Conservation (phyloP, 2,329 filamentous ascomycete genomes). For the Fusarium protoensiforme region DNA sequence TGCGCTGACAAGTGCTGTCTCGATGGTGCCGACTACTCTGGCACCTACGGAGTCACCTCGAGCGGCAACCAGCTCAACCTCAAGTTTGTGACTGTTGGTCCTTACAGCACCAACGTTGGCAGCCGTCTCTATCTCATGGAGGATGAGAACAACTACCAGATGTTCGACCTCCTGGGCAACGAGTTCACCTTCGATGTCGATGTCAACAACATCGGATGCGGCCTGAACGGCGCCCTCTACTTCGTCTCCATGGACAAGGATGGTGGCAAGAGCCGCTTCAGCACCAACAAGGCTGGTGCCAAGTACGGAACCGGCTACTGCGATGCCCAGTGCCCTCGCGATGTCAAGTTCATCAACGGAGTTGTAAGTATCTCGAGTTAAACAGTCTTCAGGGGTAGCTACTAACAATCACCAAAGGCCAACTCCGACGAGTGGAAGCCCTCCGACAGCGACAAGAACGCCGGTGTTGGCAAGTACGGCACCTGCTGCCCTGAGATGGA, state of each 20-base stretch:
- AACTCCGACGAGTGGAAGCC: constrained; percentile 64
- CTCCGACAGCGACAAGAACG: constrained; percentile 64
- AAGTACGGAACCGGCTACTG: constrained; percentile 70
- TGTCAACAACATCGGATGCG: constrained; percentile 74
- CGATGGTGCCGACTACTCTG: constrained; percentile 63
- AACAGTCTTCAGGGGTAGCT: not conserved
- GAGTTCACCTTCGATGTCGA: constrained; percentile 81
- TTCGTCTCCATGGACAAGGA: constrained; percentile 71
- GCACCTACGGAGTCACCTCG: constrained; percentile 65
- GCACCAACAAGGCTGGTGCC: constrained; percentile 63
- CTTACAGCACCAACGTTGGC: constrained; percentile 59
- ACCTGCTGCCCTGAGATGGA: constrained; percentile 74
- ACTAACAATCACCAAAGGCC: constrained; percentile 52
- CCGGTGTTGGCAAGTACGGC: constrained; percentile 63
- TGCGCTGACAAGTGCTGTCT: constrained; percentile 64
- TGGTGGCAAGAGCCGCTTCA: constrained; percentile 63
- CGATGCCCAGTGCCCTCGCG: constrained; percentile 64
- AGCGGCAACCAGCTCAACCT: constrained; percentile 63
- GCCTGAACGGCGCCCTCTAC: constrained; percentile 78
- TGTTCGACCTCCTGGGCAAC: constrained; percentile 72
- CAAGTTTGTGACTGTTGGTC: constrained; percentile 66
- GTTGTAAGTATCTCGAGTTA: constrained; percentile 46
- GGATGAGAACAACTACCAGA: constrained; percentile 70
- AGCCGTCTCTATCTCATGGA: constrained; percentile 74
- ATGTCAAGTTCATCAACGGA: constrained; percentile 69